Conservation (phyloP, 2,329 filamentous ascomycete genomes). For the Fusarium humuli region DNA sequence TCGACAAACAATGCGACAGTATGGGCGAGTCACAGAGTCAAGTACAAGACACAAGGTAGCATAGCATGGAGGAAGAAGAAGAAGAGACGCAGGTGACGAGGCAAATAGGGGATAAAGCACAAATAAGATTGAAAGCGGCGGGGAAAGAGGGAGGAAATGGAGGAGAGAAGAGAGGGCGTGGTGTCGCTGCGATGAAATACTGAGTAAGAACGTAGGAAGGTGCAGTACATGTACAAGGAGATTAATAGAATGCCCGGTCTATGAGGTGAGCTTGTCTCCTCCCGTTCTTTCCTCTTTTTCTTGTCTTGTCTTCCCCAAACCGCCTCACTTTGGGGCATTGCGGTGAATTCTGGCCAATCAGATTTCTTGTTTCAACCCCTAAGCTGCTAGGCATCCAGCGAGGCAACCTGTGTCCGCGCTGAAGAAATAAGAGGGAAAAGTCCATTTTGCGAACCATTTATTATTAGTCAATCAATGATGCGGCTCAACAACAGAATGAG, state of each 20-base stretch:
- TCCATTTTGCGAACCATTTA: slow-evolving; percentile 30
- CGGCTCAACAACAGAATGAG: slow-evolving; percentile 21
- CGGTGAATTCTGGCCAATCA: slow-evolving; percentile 21
- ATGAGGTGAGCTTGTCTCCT: background rate
- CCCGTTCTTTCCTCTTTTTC: background rate
- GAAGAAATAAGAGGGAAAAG: slow-evolving; percentile 1
- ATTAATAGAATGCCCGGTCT: background rate
- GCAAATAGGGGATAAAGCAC: slow-evolving; percentile 15
- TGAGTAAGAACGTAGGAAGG: background rate
- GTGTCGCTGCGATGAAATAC: slow-evolving; percentile 9
- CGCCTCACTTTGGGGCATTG: slow-evolving; percentile 40
- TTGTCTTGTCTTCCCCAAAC: slow-evolving; percentile 14
- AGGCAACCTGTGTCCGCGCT: slow-evolving; percentile 34
- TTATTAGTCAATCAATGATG: slow-evolving; percentile 9
- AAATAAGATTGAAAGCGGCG: slow-evolving; percentile 18
- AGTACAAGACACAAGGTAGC: background rate
- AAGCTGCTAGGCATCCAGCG: slow-evolving; percentile 28
- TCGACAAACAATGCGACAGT: background rate
- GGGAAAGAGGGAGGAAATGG: slow-evolving; percentile 8
- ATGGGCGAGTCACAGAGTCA: slow-evolving; percentile 9
- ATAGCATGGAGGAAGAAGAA: background rate
- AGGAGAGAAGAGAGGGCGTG: slow-evolving; percentile 9
- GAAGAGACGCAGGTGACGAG: slow-evolving; percentile 2
- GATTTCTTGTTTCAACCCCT: slow-evolving; percentile 32
- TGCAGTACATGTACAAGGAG: slow-evolving; percentile 2